Evolutionary conservation across 306 rosid species (phyloP).

Genomic region (Ziziphus jujuba): DNA sequence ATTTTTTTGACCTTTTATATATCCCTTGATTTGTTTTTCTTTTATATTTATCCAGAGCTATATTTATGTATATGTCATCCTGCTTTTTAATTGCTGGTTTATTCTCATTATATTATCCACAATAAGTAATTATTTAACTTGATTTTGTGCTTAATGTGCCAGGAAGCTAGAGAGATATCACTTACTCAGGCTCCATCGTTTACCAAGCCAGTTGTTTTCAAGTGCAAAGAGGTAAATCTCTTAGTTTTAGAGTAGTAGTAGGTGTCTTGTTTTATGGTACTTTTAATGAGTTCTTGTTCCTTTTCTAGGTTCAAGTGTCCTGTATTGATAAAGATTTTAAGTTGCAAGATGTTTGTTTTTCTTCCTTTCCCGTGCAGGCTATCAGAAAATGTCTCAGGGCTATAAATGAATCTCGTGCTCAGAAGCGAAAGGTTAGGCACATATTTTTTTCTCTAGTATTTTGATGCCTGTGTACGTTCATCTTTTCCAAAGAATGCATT

Average conservation of each 20-base stretch:
- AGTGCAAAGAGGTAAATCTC: constrained; percentile 82
- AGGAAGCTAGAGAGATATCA: constrained; percentile 87
- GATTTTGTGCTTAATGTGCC: constrained; percentile 34
- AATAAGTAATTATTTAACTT: constrained; percentile 21
- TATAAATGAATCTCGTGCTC: constrained; percentile 94
- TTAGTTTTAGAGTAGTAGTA: constrained; percentile 20
- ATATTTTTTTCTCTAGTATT: constrained; percentile 15
- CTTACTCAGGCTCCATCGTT: constrained; percentile 59
- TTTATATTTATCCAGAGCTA: neutral
- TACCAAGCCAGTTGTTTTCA: constrained; percentile 50
- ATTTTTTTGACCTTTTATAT: neutral
- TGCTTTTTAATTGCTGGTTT: neutral
- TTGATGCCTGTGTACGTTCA: neutral
- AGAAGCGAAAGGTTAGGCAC: constrained; percentile 82
- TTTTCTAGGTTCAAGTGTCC: constrained; percentile 8
- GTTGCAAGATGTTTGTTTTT: neutral
- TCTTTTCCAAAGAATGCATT: constrained; percentile 8
- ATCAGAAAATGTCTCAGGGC: constrained; percentile 82
- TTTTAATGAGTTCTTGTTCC: constrained; percentile 11
- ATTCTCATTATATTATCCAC: neutral
- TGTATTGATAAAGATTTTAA: neutral
- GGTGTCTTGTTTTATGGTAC: constrained; percentile 9
- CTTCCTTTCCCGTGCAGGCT: constrained; percentile 55
- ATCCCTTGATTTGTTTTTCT: neutral
- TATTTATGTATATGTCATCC: neutral